Evolutionary conservation across 73 alveolate genomes (phyloP).

Genomic region (Vitrella brassicaformis): DNA sequence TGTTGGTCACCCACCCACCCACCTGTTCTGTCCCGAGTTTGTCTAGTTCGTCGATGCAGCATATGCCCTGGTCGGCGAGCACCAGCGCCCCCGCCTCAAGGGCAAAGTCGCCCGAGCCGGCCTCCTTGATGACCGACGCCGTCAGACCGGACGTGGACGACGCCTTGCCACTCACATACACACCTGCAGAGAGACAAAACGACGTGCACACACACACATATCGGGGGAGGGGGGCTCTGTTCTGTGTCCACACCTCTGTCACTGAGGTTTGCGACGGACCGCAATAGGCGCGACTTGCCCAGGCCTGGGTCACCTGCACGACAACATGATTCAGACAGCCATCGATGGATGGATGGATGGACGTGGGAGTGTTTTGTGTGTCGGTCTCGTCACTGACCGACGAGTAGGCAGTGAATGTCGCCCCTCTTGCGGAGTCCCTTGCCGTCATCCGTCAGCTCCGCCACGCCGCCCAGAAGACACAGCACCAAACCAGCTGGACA

Average conservation of each 20-base stretch:
- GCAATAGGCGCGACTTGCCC: no score
- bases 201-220: neutral
- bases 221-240: neutral
- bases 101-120: neutral
- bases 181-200: neutral
- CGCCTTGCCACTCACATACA: neutral
- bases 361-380: no score
- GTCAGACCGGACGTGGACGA: neutral
- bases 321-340: neutral
- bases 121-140: neutral
- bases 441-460: neutral
- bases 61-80: conserved; percentile 14
- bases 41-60: conserved; percentile 14
- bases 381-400: neutral
- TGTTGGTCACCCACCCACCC: neutral
- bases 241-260: neutral
- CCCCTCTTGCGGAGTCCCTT: neutral
- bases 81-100: neutral
- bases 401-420: conserved; percentile 44
- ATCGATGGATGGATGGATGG: neutral
- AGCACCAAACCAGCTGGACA: neutral
- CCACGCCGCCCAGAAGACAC: neutral
- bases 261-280: no score
- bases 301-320: no score
- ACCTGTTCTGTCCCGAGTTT: neutral